Evolutionary conservation across 1,139 yeast species (phyloP), one percentile per base, ranked within the genome.

Genomic region (Yamadazyma friedrichii): DNA sequence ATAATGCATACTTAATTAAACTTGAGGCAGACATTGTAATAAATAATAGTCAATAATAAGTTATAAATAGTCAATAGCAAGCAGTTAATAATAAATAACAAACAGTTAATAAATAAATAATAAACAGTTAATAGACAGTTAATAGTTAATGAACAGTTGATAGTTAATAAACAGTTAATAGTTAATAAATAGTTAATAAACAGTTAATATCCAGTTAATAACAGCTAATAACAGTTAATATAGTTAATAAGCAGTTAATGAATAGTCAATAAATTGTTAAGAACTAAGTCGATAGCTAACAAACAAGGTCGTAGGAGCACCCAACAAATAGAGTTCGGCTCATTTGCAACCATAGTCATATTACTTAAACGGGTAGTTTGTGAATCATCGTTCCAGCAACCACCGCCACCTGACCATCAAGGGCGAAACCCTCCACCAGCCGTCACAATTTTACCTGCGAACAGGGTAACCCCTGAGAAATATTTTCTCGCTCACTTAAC

Each of bases 1-100:
- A 40, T 15, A 44, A 33, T 5, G 42, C 39, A 35, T 39, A 42
- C 10, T 42, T 32, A 16, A 42, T 27, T 22, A 40, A 26, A 22
- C 12, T 25, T n/a, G 33, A 12, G n/a, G 15, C 31, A 6, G 36
- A 15, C 36, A 26, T 25, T 20, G 24, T 20, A 20, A 20, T 20
- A 20, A 20, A 20, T 20, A 20, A 20, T n/a, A n/a, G n/a, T n/a
- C n/a, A n/a, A n/a, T 17, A 31, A n/a, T 15, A 30, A 30, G n/a
- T 12, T 4, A 9, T n/a, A 9, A 30, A 9, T 16, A 17, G 4
- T 11, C 15, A 31, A 31, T 6, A 9, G n/a, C n/a, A 11, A 12
- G n/a, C 15, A 30, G 6, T 16, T 30, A 15, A 12, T 30, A 30
- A 20, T 6, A 6, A 20, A 20, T 20, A 20, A 20, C 24, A 26